These are phyloP conservation scores for Artemisia tridentata DNA, from an alignment of 129 eudicot genomes.

Conservation along the genomic window DNA sequence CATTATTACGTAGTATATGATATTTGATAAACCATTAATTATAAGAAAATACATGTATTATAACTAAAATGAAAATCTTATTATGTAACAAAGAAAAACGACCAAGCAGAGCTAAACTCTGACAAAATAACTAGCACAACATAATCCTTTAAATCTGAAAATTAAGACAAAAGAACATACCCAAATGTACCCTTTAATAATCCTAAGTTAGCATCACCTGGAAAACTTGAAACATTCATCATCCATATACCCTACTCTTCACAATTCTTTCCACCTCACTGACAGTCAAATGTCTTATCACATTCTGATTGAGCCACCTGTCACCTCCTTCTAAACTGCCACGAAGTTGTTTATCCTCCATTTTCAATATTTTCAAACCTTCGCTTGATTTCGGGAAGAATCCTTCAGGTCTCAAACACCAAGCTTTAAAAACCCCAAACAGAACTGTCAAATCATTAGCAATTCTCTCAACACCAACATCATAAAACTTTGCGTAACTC, in stretches of 20 bases:
- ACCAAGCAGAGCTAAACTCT: background rate
- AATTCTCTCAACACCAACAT: constrained; percentile 70
- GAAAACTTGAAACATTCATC: constrained; percentile 8
- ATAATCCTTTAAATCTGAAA: background rate
- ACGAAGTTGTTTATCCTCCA: constrained; percentile 50
- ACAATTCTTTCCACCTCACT: constrained; percentile 68
- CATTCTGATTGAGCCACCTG: constrained; percentile 65
- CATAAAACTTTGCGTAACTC: constrained; percentile 58
- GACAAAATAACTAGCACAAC: background rate
- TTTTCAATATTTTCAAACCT: constrained; percentile 71
- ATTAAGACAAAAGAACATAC: constrained; percentile 10
- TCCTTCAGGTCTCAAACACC: constrained; percentile 98
- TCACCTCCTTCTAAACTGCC: constrained; percentile 42
- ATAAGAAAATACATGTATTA: background rate
- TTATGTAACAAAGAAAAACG: background rate
- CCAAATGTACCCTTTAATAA: background rate
- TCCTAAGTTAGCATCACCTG: constrained; percentile 15
- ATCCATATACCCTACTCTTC: constrained; percentile 48
- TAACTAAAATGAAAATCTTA: background rate
- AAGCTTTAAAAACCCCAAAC: constrained; percentile 63
- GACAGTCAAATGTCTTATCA: constrained; percentile 56
- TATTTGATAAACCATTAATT: too few species aligned
- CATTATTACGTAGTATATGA: too few species aligned
- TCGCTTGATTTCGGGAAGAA: constrained; percentile 75
- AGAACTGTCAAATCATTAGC: constrained; percentile 61